Evolutionary conservation across 306 rosid genomes (phyloP), one percentile per base, ranked within the genome.

Genomic region (Prunus salicina): DNA sequence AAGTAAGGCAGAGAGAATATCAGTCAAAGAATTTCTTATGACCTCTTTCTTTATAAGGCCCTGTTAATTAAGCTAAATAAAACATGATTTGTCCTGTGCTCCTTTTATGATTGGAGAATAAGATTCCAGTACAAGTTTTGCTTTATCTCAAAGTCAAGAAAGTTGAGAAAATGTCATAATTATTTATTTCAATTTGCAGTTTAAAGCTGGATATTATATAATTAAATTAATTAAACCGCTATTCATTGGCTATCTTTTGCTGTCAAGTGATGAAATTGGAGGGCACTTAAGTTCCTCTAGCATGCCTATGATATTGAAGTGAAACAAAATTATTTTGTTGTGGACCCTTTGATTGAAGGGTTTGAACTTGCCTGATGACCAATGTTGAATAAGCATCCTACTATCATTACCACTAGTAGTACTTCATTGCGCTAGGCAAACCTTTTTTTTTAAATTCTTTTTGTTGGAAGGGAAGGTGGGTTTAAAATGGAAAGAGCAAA

Each of bases 131-230:
- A 38, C 43, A 0, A 41, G 53, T n/a, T 38, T 80, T 60, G 80
- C 76, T 80, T 80, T 80, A 55, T 70, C 74, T 76, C 20, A 56
- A 71, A 76, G 81, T 81, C 78, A 81, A 71, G 68, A 71, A 53
- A 71, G 49, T 53, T 53, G 50, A 62, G 57, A 38, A 57, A 45
- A 12, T 27, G 28, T 38, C 16, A 50, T 61, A 45, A 70, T 73
- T 57, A 8, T n/a, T 22, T 27, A 56, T 22, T 27, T 28, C n/a
- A 24, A 68, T 60, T 60, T 67, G 64, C 24, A 57, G 38, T 74
- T 20, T 19, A 49, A 74, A 67, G 75, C 43, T 38, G 43, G 43
- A 38, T 38, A 38, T 49, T 27, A 5, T 15, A 19, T 0, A 56
- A 38, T 57, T 52, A 45, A 32, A 70, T 22, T 32, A 63, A n/a